A percentile compares a stretch with the other conserved stretches of the same genome.
Conservation (phyloP, 495 filamentous ascomycete genomes). For the Parathielavia appendiculata region DNA sequence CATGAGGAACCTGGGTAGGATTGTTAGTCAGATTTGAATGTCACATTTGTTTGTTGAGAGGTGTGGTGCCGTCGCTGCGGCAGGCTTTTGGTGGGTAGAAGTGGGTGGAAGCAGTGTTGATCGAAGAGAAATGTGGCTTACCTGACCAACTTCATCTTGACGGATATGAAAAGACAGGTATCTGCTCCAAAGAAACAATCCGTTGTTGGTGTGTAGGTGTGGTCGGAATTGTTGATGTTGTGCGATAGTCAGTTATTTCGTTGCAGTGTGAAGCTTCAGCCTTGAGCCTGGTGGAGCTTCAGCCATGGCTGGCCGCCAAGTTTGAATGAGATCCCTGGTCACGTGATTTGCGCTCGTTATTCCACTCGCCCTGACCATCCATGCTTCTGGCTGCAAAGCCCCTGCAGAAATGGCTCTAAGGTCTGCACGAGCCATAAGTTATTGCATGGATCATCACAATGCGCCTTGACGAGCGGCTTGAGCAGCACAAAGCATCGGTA, state of each 20-base stretch:
- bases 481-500: no score
- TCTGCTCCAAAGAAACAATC: slow-evolving; percentile 9
- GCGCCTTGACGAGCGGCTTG: no score
- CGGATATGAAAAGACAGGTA: slow-evolving; percentile 18
- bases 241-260: background rate
- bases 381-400: no score
- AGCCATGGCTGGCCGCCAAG: background rate
- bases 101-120: background rate
- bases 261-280: background rate
- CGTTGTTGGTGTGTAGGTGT: background rate
- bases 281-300: slow-evolving; percentile 1
- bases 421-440: no score
- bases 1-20: slow-evolving; percentile 76
- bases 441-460: no score
- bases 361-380: no score
- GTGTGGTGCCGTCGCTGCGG: background rate
- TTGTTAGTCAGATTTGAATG: background rate
- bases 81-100: background rate
- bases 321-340: slow-evolving; percentile 12
- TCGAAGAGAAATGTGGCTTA: slow-evolving; percentile 45
- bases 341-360: slow-evolving; percentile 1
- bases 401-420: no score
- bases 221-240: background rate
- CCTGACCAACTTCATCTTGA: slow-evolving; percentile 97
- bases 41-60: background rate